Evolutionary conservation across 1,284 basidiomycete species (phyloP).

Genomic region (Moesziomyces sp.): DNA sequence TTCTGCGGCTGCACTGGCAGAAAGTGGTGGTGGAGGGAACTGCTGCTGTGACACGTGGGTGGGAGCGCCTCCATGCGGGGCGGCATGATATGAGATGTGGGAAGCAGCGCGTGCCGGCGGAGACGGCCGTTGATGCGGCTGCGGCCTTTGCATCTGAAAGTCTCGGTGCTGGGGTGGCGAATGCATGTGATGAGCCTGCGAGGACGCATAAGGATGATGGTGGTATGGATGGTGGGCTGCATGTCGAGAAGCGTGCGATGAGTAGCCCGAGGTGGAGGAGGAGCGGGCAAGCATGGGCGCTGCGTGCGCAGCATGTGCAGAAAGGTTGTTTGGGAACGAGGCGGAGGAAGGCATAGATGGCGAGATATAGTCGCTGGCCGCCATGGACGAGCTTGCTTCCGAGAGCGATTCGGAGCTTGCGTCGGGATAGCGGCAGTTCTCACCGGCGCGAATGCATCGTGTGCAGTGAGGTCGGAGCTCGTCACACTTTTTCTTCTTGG

Average conservation of each 20-base stretch:
- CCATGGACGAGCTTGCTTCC: slow-evolving; percentile 10
- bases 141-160: slow-evolving; percentile 13
- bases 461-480: slow-evolving; percentile 44
- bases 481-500: slow-evolving; percentile 54
- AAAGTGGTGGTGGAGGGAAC: slow-evolving; percentile 27
- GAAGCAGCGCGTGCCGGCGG: slow-evolving; percentile 5
- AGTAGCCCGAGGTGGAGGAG: slow-evolving; percentile 25
- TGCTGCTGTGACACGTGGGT: slow-evolving; percentile 15
- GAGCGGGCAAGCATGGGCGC: slow-evolving; percentile 38
- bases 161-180: slow-evolving; percentile 20
- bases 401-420: slow-evolving; percentile 24
- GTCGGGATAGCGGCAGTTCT: slow-evolving; percentile 45
- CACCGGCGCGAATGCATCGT: slow-evolving; percentile 36
- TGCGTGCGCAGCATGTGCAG: slow-evolving; percentile 24
- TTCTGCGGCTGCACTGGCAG: slow-evolving; percentile 31
- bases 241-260: slow-evolving; percentile 21
- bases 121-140: slow-evolving; percentile 8
- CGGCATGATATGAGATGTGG: slow-evolving; percentile 11
- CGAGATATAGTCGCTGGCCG: slow-evolving; percentile 22
- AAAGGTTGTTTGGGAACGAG: slow-evolving; percentile 23
- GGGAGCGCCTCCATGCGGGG: slow-evolving; percentile 4
- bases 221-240: slow-evolving; percentile 18
- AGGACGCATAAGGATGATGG: slow-evolving; percentile 28
- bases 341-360: slow-evolving; percentile 23
- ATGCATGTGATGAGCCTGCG: slow-evolving; percentile 6